These are phyloP conservation scores for Solanum sitiens DNA, from an alignment of 257 asterid genomes.

Conservation along the genomic window DNA sequence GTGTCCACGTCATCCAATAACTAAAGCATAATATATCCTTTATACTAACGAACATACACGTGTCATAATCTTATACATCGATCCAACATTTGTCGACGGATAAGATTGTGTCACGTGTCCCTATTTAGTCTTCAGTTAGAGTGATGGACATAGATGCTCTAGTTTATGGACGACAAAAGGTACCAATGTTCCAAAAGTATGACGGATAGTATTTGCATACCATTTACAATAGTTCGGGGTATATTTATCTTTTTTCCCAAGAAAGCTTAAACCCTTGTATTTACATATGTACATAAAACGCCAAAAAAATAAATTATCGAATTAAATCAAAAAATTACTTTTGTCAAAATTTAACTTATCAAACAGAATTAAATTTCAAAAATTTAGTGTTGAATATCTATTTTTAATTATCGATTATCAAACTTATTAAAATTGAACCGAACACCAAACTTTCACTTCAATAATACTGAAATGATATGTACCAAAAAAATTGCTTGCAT, in stretches of 20 bases:
- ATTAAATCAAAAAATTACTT: not conserved
- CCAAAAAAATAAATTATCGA: not conserved
- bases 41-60: no score
- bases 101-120: no score
- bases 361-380: not conserved
- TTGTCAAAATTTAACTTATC: not conserved
- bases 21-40: no score
- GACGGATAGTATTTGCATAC: no score
- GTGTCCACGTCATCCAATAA: no score
- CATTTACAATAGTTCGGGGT: rapidly evolving
- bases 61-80: no score
- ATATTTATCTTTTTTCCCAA: no score
- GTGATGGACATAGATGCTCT: no score
- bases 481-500: not conserved
- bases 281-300: not conserved
- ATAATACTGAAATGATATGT: not conserved
- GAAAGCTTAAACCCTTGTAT: no score
- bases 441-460: not conserved
- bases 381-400: not conserved
- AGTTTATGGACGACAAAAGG: no score
- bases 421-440: not conserved
- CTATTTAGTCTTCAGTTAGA: no score
- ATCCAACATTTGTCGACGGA: rapidly evolving
- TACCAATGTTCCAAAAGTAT: no score
- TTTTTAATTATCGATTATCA: not conserved